phyloP scores from a whole-genome alignment of 2,329 filamentous ascomycete genomes.

The Cladosporium sphaerospermum region DNA sequence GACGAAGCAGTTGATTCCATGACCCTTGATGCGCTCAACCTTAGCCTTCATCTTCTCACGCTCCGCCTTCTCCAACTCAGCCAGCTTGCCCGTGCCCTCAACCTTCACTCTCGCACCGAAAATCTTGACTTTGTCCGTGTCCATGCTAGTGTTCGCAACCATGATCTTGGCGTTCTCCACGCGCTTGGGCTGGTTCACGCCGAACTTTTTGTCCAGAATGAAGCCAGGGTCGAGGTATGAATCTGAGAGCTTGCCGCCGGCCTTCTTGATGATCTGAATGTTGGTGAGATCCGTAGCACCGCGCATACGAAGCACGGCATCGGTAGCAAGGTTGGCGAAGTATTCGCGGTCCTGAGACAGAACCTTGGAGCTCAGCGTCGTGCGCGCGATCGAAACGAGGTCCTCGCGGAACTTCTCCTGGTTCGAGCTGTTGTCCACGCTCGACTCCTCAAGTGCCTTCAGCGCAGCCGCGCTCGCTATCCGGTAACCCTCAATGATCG shows the following conservation, averaged over 20 bases:
- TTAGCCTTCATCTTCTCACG: slow-evolving; percentile 99
- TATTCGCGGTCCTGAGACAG: slow-evolving; percentile 88
- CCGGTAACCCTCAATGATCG: slow-evolving; percentile 97
- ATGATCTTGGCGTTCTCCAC: slow-evolving; percentile 98
- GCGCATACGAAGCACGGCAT: slow-evolving; percentile 84
- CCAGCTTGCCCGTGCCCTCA: slow-evolving; percentile 88
- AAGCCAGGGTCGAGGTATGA: slow-evolving; percentile 98
- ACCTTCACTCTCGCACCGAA: slow-evolving; percentile 97
- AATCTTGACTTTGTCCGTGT: slow-evolving; percentile 99
- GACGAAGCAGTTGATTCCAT: slow-evolving; percentile 99
- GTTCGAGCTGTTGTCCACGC: slow-evolving; percentile 84
- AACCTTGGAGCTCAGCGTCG: slow-evolving; percentile 95
- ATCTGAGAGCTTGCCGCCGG: slow-evolving; percentile 92
- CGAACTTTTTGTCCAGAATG: slow-evolving; percentile 98
- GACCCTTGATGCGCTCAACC: slow-evolving; percentile 96
- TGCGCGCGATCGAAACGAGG: slow-evolving; percentile 82
- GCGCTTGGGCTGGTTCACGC: slow-evolving; percentile 95
- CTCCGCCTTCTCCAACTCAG: slow-evolving; percentile 97
- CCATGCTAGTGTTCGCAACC: slow-evolving; percentile 97
- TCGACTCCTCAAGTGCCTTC: slow-evolving; percentile 72
- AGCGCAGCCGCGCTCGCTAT: slow-evolving; percentile 91
- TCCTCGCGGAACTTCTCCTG: slow-evolving; percentile 82
- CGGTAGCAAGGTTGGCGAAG: slow-evolving; percentile 82
- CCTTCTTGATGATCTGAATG: slow-evolving; percentile 99
- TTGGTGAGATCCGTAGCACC: slow-evolving; percentile 90